Evolutionary conservation across 1,139 yeast species (phyloP).

Genomic region (Hyphopichia wangnamkhiaoensis): DNA sequence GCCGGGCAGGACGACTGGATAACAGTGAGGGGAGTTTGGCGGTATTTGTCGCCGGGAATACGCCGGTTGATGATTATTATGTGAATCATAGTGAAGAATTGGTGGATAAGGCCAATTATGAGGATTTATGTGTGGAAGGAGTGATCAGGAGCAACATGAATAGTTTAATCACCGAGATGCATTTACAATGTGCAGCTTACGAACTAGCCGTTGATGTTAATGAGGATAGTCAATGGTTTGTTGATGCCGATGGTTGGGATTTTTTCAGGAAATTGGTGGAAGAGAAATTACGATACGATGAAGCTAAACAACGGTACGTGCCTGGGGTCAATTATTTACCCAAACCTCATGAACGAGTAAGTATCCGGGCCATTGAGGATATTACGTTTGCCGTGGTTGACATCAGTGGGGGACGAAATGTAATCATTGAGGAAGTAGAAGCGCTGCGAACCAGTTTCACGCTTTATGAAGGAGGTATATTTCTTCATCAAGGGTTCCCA

Average conservation of each 20-base stretch:
- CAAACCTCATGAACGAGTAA: slow-evolving; percentile 73
- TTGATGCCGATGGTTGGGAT: slow-evolving; percentile 11
- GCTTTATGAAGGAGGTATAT: slow-evolving; percentile 92
- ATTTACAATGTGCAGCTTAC: slow-evolving; percentile 91
- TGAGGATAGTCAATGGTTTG: slow-evolving; percentile 60
- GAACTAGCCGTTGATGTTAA: slow-evolving; percentile 66
- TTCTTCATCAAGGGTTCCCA: slow-evolving; percentile 89
- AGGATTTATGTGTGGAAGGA: slow-evolving; percentile 45
- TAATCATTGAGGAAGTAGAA: slow-evolving; percentile 88
- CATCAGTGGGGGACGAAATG: slow-evolving; percentile 69
- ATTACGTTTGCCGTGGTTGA: slow-evolving; percentile 85
- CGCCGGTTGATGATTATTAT: slow-evolving; percentile 86
- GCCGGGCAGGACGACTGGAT: slow-evolving; percentile 77
- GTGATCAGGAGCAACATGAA: slow-evolving; percentile 37
- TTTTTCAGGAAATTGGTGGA: background rate
- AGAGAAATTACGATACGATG: background rate
- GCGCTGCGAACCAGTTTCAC: slow-evolving; percentile 88
- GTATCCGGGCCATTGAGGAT: slow-evolving; percentile 82
- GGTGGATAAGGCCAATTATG: slow-evolving; percentile 42
- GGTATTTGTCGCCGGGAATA: slow-evolving; percentile 77
- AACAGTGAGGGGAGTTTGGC: slow-evolving; percentile 65
- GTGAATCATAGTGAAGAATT: slow-evolving; percentile 68
- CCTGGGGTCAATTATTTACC: slow-evolving; percentile 65
- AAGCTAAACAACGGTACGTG: background rate
- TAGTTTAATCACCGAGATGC: slow-evolving; percentile 63